A percentile compares a stretch with the other conserved stretches of the same genome.
These are phyloP conservation scores for Penicillium glabrum DNA, from an alignment of 2,329 filamentous ascomycete species.

Conservation along the genomic window DNA sequence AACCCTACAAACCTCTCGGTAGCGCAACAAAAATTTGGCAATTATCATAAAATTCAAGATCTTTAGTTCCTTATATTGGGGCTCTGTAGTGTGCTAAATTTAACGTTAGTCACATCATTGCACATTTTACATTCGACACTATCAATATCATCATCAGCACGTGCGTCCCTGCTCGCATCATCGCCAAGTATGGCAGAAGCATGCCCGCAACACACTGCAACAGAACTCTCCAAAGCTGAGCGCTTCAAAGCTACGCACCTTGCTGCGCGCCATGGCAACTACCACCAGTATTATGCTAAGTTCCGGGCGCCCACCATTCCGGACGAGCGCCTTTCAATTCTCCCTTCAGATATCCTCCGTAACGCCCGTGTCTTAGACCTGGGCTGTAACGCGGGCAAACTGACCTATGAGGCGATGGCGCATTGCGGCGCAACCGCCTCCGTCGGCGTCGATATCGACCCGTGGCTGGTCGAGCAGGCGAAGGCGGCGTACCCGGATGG, in stretches of 20 bases:
- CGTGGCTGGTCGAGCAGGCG: constrained; percentile 24
- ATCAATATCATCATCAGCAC: constrained; percentile 8
- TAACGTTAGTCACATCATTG: constrained; percentile 2
- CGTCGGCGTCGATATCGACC: constrained; percentile 27
- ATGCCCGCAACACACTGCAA: constrained; percentile 11
- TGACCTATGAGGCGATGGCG: constrained; percentile 22
- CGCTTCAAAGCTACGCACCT: constrained; percentile 28
- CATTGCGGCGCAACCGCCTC: constrained; percentile 21
- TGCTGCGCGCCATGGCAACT: constrained; percentile 26
- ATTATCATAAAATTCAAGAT: constrained; percentile 6
- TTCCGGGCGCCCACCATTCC: constrained; percentile 24
- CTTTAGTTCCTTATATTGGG: background rate
- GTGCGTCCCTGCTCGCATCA: constrained; percentile 5
- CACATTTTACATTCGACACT: constrained; percentile 3
- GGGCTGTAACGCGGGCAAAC: constrained; percentile 26
- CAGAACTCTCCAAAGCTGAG: constrained; percentile 24
- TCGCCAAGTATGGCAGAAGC: constrained; percentile 20
- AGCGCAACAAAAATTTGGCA: background rate
- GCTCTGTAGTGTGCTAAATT: constrained; percentile 7
- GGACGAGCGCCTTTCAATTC: constrained; percentile 25
- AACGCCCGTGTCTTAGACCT: constrained; percentile 25
- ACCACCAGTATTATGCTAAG: constrained; percentile 27
- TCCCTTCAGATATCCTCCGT: constrained; percentile 23
- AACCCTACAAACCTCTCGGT: constrained; percentile 4
- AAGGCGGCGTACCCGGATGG: constrained; percentile 24